Conservation (phyloP, 805 yeast genomes). For the Grigorovia humatica region DNA sequence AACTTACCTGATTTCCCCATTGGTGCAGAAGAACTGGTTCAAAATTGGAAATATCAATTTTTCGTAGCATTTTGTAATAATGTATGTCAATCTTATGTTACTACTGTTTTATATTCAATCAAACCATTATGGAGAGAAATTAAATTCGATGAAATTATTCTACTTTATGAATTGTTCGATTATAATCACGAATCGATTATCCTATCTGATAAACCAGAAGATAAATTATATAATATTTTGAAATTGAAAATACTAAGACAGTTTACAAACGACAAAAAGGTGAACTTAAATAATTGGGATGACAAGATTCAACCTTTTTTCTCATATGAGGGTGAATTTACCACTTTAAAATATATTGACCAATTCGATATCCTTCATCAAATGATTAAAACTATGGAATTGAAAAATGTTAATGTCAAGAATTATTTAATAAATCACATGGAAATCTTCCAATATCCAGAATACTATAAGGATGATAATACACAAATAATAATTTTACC, state of each 20-base stretch:
- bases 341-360: constrained; percentile 8
- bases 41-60: constrained; percentile 25
- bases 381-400: constrained; percentile 23
- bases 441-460: constrained; percentile 20
- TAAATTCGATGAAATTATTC: constrained; percentile 23
- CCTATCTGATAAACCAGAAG: background rate
- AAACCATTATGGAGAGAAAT: constrained; percentile 23
- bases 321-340: constrained; percentile 4
- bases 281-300: constrained; percentile 21
- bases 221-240: constrained; percentile 13
- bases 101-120: constrained; percentile 1
- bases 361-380: constrained; percentile 22
- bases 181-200: background rate
- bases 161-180: constrained; percentile 14
- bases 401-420: constrained; percentile 20
- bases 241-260: constrained; percentile 16
- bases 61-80: constrained; percentile 27
- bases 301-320: constrained; percentile 5
- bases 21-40: constrained; percentile 7
- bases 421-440: constrained; percentile 22
- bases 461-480: constrained; percentile 8
- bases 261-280: constrained; percentile 18
- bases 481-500: constrained; percentile 18
- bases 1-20: constrained; percentile 1
- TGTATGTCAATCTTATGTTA: constrained; percentile 22